Percentiles rank a stretch among this genome's conserved stretches.
phyloP scores from a whole-genome alignment of 2,329 filamentous ascomycete species.

The Ascomycota sp. region DNA sequence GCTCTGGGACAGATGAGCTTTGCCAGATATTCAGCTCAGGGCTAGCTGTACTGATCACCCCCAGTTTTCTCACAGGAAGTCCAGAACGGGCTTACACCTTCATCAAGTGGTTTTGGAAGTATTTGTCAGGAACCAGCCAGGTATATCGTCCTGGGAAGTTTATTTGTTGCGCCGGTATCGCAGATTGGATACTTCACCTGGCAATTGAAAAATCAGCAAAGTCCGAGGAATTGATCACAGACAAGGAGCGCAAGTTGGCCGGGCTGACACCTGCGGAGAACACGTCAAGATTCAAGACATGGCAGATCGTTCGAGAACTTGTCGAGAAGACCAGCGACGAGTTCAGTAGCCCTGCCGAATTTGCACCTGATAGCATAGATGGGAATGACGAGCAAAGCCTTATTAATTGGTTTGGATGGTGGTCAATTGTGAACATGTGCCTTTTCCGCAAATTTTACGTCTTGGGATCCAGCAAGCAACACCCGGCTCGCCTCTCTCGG shows the following conservation, averaged over 20 bases:
- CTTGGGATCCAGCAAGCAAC: conserved; percentile 20
- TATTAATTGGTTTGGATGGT: conserved; percentile 39
- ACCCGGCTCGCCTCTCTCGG: conserved; percentile 6
- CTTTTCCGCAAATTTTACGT: conserved; percentile 31
- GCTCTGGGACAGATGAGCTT: neutral
- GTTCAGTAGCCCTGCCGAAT: conserved; percentile 15
- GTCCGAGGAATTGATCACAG: neutral
- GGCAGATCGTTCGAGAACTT: conserved; percentile 5
- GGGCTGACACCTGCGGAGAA: conserved; percentile 2
- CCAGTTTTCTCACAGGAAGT: conserved; percentile 18
- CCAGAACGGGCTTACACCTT: conserved; percentile 13
- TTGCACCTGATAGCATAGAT: conserved; percentile 25
- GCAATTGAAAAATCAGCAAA: conserved; percentile 4
- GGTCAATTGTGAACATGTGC: conserved; percentile 27
- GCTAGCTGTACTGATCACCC: conserved; percentile 16
- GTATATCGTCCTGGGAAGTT: conserved; percentile 6
- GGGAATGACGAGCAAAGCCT: conserved; percentile 38
- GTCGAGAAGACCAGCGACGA: conserved; percentile 3
- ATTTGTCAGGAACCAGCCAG: conserved; percentile 2
- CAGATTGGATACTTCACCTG: conserved; percentile 11
- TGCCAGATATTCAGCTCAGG: conserved; percentile 10
- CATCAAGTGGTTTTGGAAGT: conserved; percentile 13
- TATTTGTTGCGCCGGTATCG: conserved; percentile 9
- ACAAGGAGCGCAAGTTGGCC: neutral
- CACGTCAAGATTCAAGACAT: conserved; percentile 7